phyloP scores from a whole-genome alignment of 768 basidiomycete species.

The Naganishia randhawae region DNA sequence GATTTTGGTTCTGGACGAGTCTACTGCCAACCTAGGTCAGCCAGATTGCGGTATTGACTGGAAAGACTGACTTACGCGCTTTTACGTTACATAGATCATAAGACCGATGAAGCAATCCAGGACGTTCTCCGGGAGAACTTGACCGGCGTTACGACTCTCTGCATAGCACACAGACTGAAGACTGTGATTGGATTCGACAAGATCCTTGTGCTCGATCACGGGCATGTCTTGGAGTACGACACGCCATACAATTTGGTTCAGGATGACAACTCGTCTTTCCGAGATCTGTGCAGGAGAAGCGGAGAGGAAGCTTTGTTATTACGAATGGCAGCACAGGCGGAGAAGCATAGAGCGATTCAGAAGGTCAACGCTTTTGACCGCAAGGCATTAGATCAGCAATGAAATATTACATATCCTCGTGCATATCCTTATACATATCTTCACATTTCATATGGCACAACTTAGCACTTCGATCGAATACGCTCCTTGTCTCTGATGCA shows the following conservation, averaged over 20 bases:
- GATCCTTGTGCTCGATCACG: constrained; percentile 59
- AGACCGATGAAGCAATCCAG: constrained; percentile 62
- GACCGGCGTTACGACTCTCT: constrained; percentile 57
- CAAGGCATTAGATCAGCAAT: too few relatives aligned
- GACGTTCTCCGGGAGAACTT: constrained; percentile 56
- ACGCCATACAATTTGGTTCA: constrained; percentile 47
- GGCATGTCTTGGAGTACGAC: constrained; percentile 46
- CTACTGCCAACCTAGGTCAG: constrained; percentile 50
- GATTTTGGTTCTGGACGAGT: constrained; percentile 61
- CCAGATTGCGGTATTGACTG: neutral
- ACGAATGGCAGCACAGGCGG: constrained; percentile 25
- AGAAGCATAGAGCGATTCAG: constrained; percentile 1
- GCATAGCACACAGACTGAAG: constrained; percentile 58
- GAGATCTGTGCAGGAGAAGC: constrained; percentile 55
- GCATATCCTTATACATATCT: too few relatives aligned
- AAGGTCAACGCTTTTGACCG: neutral
- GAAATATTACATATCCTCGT: too few relatives aligned
- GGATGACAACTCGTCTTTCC: constrained; percentile 62
- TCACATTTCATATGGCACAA: too few relatives aligned
- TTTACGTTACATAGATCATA: constrained; percentile 53
- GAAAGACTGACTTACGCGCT: neutral
- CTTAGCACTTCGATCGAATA: too few relatives aligned
- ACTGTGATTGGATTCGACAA: constrained; percentile 63
- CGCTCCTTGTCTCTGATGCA: too few relatives aligned
- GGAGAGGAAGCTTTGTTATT: constrained; percentile 45